These are phyloP conservation scores for Tuber microsphaerosporum DNA, from an alignment of 495 filamentous ascomycete genomes.

Conservation along the genomic window DNA sequence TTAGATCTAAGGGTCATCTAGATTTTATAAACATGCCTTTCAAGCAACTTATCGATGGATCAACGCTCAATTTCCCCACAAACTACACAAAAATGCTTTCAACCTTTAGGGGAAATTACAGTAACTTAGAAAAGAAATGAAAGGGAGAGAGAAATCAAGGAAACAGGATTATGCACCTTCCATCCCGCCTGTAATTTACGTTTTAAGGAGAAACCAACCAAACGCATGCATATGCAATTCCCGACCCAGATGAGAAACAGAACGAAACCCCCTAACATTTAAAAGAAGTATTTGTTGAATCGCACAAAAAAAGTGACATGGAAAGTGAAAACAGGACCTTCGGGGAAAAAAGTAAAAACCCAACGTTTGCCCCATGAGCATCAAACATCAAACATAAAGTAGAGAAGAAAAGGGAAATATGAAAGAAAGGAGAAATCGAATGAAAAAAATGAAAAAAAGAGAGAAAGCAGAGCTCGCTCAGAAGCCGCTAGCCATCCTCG, in stretches of 20 bases:
- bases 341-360: background rate
- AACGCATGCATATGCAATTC: slow-evolving; percentile 3
- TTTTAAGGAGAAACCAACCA: background rate
- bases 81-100: background rate
- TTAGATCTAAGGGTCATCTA: background rate
- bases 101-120: background rate
- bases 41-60: background rate
- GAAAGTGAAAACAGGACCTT: background rate
- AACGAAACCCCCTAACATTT: background rate
- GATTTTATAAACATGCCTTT: background rate
- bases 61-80: background rate
- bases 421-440: too few species aligned
- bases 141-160: background rate
- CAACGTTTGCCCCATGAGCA: background rate
- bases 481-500: slow-evolving; percentile 30
- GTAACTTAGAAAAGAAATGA: background rate
- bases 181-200: background rate
- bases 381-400: slow-evolving; percentile 10
- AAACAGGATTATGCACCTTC: background rate
- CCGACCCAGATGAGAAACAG: background rate
- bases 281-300: slow-evolving; percentile 13
- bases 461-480: slow-evolving; percentile 17
- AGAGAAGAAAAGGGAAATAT: slow-evolving; percentile 1
- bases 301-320: background rate
- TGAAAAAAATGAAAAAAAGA: too few species aligned